Conservation (phyloP, 2,329 filamentous ascomycete genomes). For the Myriosclerotinia curreyana region DNA sequence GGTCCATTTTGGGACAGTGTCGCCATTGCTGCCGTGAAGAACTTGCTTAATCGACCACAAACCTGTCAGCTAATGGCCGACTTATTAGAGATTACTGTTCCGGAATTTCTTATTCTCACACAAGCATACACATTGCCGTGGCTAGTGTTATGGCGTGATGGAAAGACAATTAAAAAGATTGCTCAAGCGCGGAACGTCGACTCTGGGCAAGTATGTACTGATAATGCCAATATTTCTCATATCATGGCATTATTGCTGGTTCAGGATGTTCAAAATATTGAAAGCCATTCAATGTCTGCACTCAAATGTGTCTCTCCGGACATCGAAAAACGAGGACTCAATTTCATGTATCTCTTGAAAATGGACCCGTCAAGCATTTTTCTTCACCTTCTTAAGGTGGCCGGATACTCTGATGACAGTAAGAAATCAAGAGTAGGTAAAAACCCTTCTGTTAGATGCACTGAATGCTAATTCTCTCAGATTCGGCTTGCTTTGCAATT, state of each 20-base stretch:
- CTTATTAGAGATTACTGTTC: constrained; percentile 70
- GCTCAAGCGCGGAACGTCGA: constrained; percentile 71
- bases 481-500: constrained; percentile 40
- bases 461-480: constrained; percentile 26
- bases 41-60: constrained; percentile 76
- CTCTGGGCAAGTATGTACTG: constrained; percentile 53
- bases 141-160: constrained; percentile 74
- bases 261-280: constrained; percentile 55
- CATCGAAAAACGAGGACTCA: constrained; percentile 58
- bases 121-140: constrained; percentile 83
- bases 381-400: constrained; percentile 76
- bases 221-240: constrained; percentile 54
- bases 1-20: constrained; percentile 86
- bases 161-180: constrained; percentile 76
- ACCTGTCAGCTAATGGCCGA: constrained; percentile 78
- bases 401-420: constrained; percentile 63
- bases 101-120: constrained; percentile 70
- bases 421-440: constrained; percentile 55
- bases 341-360: constrained; percentile 63
- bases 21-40: constrained; percentile 77
- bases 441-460: neutral
- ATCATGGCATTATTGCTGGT: constrained; percentile 59
- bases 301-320: constrained; percentile 66
- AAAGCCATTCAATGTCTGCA: constrained; percentile 64
- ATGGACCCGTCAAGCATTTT: constrained; percentile 73